A percentile compares a stretch with the other conserved stretches of the same genome.
phyloP scores from a whole-genome alignment of 2,329 filamentous ascomycete genomes.

The Aspergillus nomiae region DNA sequence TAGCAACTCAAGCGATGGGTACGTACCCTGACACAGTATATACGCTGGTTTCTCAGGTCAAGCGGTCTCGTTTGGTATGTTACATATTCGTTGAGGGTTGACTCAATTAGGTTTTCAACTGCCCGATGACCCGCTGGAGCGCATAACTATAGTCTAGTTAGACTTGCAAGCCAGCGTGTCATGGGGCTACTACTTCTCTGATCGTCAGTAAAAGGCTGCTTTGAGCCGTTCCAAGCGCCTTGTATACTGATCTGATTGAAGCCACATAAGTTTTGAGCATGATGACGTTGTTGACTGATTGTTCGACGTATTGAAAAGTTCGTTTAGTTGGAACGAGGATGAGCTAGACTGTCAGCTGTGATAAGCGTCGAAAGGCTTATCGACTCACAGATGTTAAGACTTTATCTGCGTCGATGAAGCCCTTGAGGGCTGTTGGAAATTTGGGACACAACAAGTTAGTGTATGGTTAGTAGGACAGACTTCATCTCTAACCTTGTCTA shows the following conservation, averaged over 20 bases:
- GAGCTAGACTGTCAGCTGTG: slow-evolving; percentile 54
- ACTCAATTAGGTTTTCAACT: slow-evolving; percentile 66
- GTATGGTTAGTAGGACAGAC: no score
- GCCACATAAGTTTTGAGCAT: slow-evolving; percentile 81
- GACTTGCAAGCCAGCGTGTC: background rate
- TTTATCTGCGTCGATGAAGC: slow-evolving; percentile 77
- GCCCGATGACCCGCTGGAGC: slow-evolving; percentile 61
- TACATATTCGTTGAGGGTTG: slow-evolving; percentile 78
- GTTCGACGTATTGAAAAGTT: slow-evolving; percentile 70
- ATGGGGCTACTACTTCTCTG: slow-evolving; percentile 51
- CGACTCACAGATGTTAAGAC: slow-evolving; percentile 69
- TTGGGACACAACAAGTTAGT: background rate
- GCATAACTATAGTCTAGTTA: slow-evolving; percentile 56
- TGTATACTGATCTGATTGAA: slow-evolving; percentile 66
- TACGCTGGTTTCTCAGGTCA: slow-evolving; percentile 84
- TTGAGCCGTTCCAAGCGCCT: slow-evolving; percentile 66
- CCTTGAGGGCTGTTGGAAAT: slow-evolving; percentile 62
- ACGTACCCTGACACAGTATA: slow-evolving; percentile 77
- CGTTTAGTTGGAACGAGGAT: slow-evolving; percentile 72
- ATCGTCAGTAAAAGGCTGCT: slow-evolving; percentile 69
- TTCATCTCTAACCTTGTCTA: slow-evolving; percentile 60
- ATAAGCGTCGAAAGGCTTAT: background rate
- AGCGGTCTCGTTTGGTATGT: slow-evolving; percentile 75
- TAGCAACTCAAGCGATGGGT: background rate
- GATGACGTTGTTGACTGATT: slow-evolving; percentile 82